Conservation (phyloP, 1,284 basidiomycete species). For the Ceratobasidium sp. region DNA sequence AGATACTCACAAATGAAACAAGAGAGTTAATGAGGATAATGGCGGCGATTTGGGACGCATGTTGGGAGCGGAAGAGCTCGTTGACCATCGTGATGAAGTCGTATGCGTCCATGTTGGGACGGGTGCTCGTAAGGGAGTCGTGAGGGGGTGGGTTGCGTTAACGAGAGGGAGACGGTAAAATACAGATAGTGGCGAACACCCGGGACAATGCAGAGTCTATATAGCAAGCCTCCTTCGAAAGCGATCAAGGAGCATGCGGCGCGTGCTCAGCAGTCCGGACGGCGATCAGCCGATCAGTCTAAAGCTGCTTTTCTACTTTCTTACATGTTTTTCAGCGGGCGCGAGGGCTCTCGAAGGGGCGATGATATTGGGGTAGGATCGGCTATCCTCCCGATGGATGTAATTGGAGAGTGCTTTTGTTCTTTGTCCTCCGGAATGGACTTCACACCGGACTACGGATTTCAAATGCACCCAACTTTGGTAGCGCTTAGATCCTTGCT, state of each 20-base stretch:
- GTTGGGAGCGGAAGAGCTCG: conserved; percentile 34
- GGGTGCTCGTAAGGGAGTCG: conserved; percentile 29
- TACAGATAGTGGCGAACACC: conserved; percentile 1
- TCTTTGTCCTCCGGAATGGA: conserved; percentile 33
- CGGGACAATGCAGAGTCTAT: conserved; percentile 25
- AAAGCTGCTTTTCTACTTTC: conserved; percentile 24
- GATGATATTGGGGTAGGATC: conserved; percentile 27
- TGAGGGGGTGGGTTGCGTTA: conserved; percentile 7
- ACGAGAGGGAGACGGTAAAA: conserved; percentile 27
- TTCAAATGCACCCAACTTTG: background rate
- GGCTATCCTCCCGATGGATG: conserved; percentile 12
- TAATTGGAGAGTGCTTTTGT: conserved; percentile 35
- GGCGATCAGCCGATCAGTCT: conserved; percentile 30
- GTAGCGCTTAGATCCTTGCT: conserved; percentile 13
- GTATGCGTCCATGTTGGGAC: conserved; percentile 34
- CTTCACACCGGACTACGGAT: conserved; percentile 3
- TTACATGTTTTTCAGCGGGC: conserved; percentile 19
- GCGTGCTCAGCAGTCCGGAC: conserved; percentile 16
- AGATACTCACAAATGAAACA: conserved; percentile 32
- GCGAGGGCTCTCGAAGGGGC: conserved; percentile 8
- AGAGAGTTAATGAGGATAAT: conserved; percentile 35
- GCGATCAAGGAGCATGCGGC: conserved; percentile 25
- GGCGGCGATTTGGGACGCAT: conserved; percentile 31
- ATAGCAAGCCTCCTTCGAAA: conserved; percentile 22
- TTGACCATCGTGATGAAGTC: conserved; percentile 35